Conservation (phyloP, 495 filamentous ascomycete species). For the Penicillium canescens region DNA sequence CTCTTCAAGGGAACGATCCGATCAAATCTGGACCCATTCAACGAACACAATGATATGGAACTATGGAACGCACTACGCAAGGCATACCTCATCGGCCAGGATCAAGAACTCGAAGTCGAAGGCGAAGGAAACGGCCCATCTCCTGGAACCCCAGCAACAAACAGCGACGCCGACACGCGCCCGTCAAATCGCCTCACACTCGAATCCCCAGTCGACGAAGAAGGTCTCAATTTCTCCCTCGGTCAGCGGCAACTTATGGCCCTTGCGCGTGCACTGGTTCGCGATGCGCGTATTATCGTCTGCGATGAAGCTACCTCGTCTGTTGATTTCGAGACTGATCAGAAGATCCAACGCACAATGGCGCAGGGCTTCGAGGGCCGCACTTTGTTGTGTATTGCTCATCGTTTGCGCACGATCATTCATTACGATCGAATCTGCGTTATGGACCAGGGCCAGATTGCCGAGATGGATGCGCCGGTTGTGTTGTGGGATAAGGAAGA, state of each 20-base stretch:
- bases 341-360: conserved; percentile 92
- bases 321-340: conserved; percentile 95
- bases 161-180: conserved; percentile 14
- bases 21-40: conserved; percentile 89
- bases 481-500: conserved; percentile 64
- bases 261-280: conserved; percentile 83
- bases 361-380: conserved; percentile 81
- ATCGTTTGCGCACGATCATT: conserved; percentile 86
- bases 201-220: conserved; percentile 85
- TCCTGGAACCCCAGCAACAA: conserved; percentile 12
- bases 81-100: conserved; percentile 69
- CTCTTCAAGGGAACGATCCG: conserved; percentile 91
- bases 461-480: conserved; percentile 78
- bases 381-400: conserved; percentile 94
- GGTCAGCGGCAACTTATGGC: conserved; percentile 97
- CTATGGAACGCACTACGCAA: conserved; percentile 86
- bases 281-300: conserved; percentile 86
- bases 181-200: conserved; percentile 65
- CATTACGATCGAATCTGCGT: conserved; percentile 95
- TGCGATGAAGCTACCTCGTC: conserved; percentile 93
- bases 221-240: conserved; percentile 94
- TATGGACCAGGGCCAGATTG: conserved; percentile 86
- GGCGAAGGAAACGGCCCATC: conserved; percentile 19
- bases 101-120: conserved; percentile 23
- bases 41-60: conserved; percentile 81